Evolutionary conservation across 805 yeast genomes (phyloP), one percentile per base, ranked within the genome.

Genomic region (Ogataea trehalophila): DNA sequence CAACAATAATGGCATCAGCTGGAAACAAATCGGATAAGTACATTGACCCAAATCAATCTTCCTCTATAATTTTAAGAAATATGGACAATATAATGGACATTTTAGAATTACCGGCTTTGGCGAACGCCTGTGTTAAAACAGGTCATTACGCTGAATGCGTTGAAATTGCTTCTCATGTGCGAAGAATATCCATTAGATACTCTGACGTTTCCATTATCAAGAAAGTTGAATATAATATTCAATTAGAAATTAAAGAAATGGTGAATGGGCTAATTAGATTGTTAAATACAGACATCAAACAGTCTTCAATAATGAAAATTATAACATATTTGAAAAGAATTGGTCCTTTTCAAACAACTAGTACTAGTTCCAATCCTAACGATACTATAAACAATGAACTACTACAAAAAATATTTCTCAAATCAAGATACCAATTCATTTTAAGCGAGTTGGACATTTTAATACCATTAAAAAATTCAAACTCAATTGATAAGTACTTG

Each of bases 81-180:
- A 76, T 89, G 59, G 90, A 84, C 51, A 78, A 81, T 37, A 73
- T 91, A 11, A 76, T 85, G 50, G 96, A 87, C 57, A 75, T 91
- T 9, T 70, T 92, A 54, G 96, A 88, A 59, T 69, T 94, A 33
- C 97, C 99, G 1, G 76, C 95, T 1, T 64, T 92, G 42, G 82
- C 92, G 33, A 76, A 82, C 42, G 81, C 91, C n/a, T 88, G 97
- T 65, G 87, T 91, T 11, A 74, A 80, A 42, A 84, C 85, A 41
- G 96, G 96, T 0, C 87, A 86, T 59, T 94, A 91, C 61, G 85
- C 89, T 33, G 96, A 90, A 59, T 90, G 97, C 9, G 75, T 92
- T 34, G 96, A 92, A 62, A 77, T 92, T 14, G 85, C 90, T 13
- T 76, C 85, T 31, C 81, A 87, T 57, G 81, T 86, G 0, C 76